These are phyloP conservation scores for Candida frijolesensis DNA, from an alignment of 1,139 yeast species.

Conservation along the genomic window DNA sequence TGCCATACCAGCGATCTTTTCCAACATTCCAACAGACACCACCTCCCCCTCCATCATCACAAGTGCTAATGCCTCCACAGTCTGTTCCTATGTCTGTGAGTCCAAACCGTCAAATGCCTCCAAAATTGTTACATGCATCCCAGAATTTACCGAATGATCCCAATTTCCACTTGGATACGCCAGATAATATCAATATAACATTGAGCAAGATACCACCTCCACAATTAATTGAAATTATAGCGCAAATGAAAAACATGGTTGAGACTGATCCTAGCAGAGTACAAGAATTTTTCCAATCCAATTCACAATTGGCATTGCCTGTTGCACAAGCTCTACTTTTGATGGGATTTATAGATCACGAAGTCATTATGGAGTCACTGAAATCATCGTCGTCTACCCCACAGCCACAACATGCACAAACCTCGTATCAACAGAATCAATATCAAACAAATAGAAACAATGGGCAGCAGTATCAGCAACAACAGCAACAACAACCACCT, in stretches of 20 bases:
- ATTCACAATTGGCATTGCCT: slow-evolving; percentile 62
- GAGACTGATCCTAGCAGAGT: slow-evolving; percentile 53
- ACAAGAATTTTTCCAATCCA: slow-evolving; percentile 52
- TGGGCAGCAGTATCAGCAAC: slow-evolving; percentile 13
- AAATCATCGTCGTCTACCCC: slow-evolving; percentile 29
- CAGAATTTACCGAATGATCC: slow-evolving; percentile 52
- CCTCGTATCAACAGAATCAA: slow-evolving; percentile 10
- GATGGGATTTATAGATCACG: slow-evolving; percentile 73
- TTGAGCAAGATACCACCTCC: slow-evolving; percentile 68
- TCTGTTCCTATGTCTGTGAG: slow-evolving; percentile 1
- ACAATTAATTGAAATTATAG: slow-evolving; percentile 64
- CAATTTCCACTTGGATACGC: slow-evolving; percentile 42
- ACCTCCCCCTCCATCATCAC: background rate
- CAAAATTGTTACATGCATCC: slow-evolving; percentile 50
- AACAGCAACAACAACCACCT: slow-evolving; percentile 13
- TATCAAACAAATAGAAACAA: slow-evolving; percentile 5
- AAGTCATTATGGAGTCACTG: slow-evolving; percentile 56
- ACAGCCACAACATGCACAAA: slow-evolving; percentile 19
- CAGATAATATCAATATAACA: slow-evolving; percentile 58
- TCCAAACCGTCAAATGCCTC: slow-evolving; percentile 35
- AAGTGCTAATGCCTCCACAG: background rate
- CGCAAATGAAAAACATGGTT: slow-evolving; percentile 59
- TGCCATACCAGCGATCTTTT: background rate
- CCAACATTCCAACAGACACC: background rate
- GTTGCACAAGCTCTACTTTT: slow-evolving; percentile 74